A percentile compares a stretch with the other conserved stretches of the same genome.
Evolutionary conservation across 2,329 filamentous ascomycete genomes (phyloP).

Genomic region (Helicocarpus griseus): DNA sequence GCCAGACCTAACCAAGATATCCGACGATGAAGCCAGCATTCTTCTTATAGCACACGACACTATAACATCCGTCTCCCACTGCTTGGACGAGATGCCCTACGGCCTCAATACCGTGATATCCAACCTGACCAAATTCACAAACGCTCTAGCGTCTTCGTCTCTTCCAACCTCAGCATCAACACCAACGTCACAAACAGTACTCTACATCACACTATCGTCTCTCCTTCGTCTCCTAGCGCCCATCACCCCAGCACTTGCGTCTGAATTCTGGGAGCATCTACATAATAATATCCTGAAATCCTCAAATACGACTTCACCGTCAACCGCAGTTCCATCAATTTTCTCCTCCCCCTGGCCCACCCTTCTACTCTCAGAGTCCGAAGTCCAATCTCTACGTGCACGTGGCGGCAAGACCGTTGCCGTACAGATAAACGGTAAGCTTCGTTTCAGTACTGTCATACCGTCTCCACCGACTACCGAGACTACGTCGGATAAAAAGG

Average conservation of each 20-base stretch:
- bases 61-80: conserved; percentile 56
- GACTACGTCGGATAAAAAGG: conserved; percentile 13
- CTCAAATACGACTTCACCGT: neutral
- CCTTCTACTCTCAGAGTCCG: conserved; percentile 25
- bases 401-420: conserved; percentile 44
- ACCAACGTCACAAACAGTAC: conserved; percentile 25
- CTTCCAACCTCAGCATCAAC: conserved; percentile 15
- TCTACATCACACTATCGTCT: conserved; percentile 40
- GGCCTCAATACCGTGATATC: conserved; percentile 76
- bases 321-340: conserved; percentile 24
- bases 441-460: conserved; percentile 59
- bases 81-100: conserved; percentile 61
- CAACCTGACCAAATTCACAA: conserved; percentile 73
- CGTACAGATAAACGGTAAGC: conserved; percentile 72
- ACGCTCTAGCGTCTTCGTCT: conserved; percentile 46
- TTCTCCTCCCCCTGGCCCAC: conserved; percentile 50
- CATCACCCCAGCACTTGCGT: conserved; percentile 68
- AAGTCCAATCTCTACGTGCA: conserved; percentile 39
- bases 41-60: conserved; percentile 60
- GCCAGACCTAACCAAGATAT: conserved; percentile 23
- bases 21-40: conserved; percentile 34
- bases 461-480: conserved; percentile 40
- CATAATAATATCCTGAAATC: conserved; percentile 17
- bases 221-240: conserved; percentile 68
- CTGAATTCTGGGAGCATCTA: conserved; percentile 67